Base-by-base conservation (phyloP, 2,329 filamentous ascomycete species). In the Phoma sp. region DNA sequence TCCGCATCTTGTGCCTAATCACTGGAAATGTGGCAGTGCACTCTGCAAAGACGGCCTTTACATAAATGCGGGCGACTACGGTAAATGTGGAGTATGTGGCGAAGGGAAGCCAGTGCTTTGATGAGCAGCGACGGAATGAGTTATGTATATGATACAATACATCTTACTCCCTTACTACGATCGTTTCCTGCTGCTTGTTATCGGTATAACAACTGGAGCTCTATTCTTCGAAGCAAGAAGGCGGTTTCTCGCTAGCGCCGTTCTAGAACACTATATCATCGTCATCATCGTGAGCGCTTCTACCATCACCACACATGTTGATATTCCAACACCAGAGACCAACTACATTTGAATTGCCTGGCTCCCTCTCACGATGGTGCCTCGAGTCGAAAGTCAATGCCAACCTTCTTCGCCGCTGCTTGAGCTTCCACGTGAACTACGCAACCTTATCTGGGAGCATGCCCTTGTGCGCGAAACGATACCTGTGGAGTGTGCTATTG, bases 1-100 rank as follows among this genome's bases (percentile, higher is more conserved):
- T 39, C 74, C 79, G 0, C 67, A 75, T 0, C 80, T 81, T 44
- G 79, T 87, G 39, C 75, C 80, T 0, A 75, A 78, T 14, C 75
- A 82, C n/a, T 93, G 90, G 90, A 75, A 75, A 42, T 93, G 90
- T 68, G 71, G 69, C 38, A 84, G 81, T 59, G 67, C 71, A 3
- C 60, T 75, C 2, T 93, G 90, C 68, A 74, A 74, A 55, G 79
- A 75, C 10, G 83, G 80, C 40, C 56, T 65, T 18, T 93, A 91
- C 69, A 67, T 87, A 47, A 93, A 93, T 66, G 81, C 87, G 9
- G 84, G 82, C 1, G 89, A 93, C 70, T 85, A 81, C 59, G 87
- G 86, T 6, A 70, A 86, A 0, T 93, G 90, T 69, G 89, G 89
- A 3, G 73, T 90, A 4, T 93, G 89, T 68, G 87, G 86, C 2